Base-by-base conservation (phyloP, 2,329 filamentous ascomycete genomes). In the Hypoxylon sp. region DNA sequence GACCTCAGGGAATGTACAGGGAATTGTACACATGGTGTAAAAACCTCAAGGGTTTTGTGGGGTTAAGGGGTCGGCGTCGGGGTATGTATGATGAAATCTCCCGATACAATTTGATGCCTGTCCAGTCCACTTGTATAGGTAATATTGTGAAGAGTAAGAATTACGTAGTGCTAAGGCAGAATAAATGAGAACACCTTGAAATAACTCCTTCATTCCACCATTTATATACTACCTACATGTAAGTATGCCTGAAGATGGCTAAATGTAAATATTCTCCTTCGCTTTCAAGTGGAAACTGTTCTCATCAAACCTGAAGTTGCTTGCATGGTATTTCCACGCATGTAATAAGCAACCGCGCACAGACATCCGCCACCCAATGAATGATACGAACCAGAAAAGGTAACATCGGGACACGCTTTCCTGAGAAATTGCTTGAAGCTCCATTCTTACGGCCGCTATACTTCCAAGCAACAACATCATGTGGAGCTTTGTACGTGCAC, bases 361-460 rank as follows among this genome's bases (percentile, higher is more conserved):
- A 48, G 53, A 57, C 44, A 38, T 57, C 32, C 20, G 38, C 5
- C 44, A 26, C n/a, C 53, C 53, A 57, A 40, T 38, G 36, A 12
- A 38, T 45, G 30, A 16, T 36, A 55, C 20, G 32, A 46, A 26
- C 18, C 20, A 22, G 28, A 55, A 46, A 14, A 36, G 51, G 24
- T 54, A 54, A 14, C 51, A 33, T 55, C 42, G 28, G 53, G 38
- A 48, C n/a, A 24, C 16, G 16, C 26, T 30, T 33, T 48, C 20
- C 22, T 28, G 4, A 49, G 22, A 46, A 57, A 57, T 57, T 57
- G 53, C 38, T 52, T 44, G 9, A 30, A 52, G 20, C 33, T 48
- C 53, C 53, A 57, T 57, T 49, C 44, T 49, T 57, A 57, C 53
- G 53, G 53, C 53, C 53, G 53, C 40, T 57, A 22, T 11, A 56